Evolutionary conservation across 441 rosid species (phyloP).

Genomic region (Omphalea diandra): DNA sequence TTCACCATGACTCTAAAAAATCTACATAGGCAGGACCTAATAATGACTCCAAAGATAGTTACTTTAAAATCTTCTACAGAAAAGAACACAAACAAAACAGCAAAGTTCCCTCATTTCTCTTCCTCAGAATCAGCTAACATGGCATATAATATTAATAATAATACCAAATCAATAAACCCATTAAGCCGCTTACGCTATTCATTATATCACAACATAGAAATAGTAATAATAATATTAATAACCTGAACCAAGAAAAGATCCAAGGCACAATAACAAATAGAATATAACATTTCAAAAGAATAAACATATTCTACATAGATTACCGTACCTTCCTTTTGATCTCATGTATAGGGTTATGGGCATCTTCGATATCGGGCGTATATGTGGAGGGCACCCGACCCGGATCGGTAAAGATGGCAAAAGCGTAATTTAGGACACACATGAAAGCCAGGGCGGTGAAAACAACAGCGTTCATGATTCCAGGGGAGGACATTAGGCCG

Average conservation of each 20-base stretch:
- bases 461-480: constrained; percentile 60
- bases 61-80: neutral
- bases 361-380: constrained; percentile 77
- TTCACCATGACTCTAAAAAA: neutral
- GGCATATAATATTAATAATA: neutral
- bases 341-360: constrained; percentile 63
- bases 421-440: constrained; percentile 55
- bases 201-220: neutral
- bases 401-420: constrained; percentile 72
- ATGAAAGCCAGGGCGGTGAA: constrained; percentile 67
- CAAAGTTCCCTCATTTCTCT: neutral
- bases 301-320: neutral
- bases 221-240: neutral
- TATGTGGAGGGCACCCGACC: constrained; percentile 72
- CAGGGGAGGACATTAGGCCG: constrained; percentile 76
- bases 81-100: neutral
- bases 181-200: neutral
- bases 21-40: neutral
- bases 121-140: neutral
- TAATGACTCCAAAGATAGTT: neutral
- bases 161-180: neutral
- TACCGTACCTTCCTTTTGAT: constrained; percentile 80
- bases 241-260: neutral
- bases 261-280: neutral
- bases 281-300: neutral